Conservation (phyloP, 257 asterid genomes). For the Lavandula angustifolia region DNA sequence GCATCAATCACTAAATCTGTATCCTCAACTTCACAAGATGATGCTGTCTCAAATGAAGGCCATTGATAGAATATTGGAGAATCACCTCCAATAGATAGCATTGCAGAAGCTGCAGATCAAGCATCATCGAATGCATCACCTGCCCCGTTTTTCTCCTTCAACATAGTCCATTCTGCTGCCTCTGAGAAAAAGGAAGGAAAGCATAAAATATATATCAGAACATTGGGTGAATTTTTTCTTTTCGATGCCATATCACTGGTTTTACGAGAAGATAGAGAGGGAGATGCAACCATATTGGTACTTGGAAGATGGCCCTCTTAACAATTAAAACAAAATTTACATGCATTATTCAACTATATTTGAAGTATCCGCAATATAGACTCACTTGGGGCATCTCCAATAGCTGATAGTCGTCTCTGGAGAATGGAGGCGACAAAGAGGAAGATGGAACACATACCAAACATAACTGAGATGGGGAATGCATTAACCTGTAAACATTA, state of each 20-base stretch:
- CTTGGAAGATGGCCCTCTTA: not conserved
- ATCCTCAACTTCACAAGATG: conserved; percentile 30
- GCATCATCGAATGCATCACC: conserved; percentile 51
- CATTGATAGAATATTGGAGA: not conserved
- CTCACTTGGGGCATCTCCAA: conserved; percentile 83
- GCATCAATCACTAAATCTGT: conserved; percentile 10
- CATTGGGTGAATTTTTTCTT: not conserved
- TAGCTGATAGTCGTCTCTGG: conserved; percentile 71
- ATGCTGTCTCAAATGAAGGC: conserved; percentile 20
- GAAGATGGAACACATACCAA: conserved; percentile 96
- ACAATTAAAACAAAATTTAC: not conserved
- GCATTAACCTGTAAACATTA: conserved; percentile 64
- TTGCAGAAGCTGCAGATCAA: conserved; percentile 33
- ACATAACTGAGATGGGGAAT: conserved; percentile 91
- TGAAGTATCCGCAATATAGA: not conserved
- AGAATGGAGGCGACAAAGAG: conserved; percentile 81
- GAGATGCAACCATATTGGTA: not conserved
- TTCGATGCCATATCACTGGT: not conserved
- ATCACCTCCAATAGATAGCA: conserved; percentile 28
- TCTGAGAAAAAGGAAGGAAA: conserved; percentile 39
- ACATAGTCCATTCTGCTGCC: conserved; percentile 64
- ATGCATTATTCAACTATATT: not conserved
- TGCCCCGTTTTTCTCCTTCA: conserved; percentile 55
- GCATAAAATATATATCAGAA: conserved; percentile 12
- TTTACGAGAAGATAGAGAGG: conserved; percentile 10